phyloP scores from a whole-genome alignment of 2,329 filamentous ascomycete genomes.

The Pseudogymnoascus sp. region DNA sequence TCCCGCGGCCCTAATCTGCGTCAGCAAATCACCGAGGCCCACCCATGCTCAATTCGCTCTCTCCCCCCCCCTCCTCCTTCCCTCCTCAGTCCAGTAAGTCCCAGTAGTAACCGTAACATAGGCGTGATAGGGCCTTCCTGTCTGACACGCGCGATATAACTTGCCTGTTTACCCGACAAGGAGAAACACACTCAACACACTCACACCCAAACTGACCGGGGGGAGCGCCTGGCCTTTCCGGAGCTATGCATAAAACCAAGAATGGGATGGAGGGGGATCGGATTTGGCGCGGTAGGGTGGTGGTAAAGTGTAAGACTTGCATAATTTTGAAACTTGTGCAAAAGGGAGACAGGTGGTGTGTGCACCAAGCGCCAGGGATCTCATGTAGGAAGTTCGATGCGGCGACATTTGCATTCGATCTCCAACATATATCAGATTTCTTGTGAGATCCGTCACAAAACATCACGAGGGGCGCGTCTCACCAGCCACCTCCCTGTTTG shows the following conservation, averaged over 20 bases:
- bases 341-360: background rate
- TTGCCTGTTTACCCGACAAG: background rate
- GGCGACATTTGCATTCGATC: background rate
- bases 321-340: background rate
- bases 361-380: background rate
- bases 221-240: background rate
- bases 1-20: background rate
- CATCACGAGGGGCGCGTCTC: background rate
- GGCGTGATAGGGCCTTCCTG: background rate
- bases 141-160: background rate
- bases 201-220: background rate
- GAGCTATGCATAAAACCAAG: background rate
- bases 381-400: background rate
- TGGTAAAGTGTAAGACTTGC: background rate
- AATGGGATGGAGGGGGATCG: background rate
- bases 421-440: background rate
- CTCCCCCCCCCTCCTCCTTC: no score
- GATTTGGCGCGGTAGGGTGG: background rate
- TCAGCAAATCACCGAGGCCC: background rate
- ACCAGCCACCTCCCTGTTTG: background rate
- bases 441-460: no score
- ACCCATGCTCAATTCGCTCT: background rate
- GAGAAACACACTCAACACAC: background rate
- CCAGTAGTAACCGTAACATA: no score
- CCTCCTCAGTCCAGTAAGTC: no score